Evolutionary conservation across 371 early-diverging fungal genomes (phyloP).

Genomic region (Fennellomyces sp.): DNA sequence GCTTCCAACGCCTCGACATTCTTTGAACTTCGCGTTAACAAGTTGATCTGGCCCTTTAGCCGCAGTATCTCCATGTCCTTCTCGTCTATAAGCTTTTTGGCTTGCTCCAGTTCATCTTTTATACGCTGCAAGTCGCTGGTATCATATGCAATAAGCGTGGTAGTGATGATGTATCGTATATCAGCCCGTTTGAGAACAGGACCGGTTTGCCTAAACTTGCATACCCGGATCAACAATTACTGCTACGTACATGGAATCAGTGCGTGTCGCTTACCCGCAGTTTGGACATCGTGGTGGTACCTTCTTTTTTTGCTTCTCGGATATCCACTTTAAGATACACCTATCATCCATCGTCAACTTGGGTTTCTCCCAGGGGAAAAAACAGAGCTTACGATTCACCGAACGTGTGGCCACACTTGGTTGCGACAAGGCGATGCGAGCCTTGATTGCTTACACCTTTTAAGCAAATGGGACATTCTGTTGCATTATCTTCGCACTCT

Average conservation of each 20-base stretch:
- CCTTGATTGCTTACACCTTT: slow-evolving; percentile 8
- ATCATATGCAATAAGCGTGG: slow-evolving; percentile 3
- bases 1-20: neutral
- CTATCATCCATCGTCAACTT: neutral
- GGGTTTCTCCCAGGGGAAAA: neutral
- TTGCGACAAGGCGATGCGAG: neutral
- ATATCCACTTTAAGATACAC: slow-evolving; percentile 5
- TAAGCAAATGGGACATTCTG: slow-evolving; percentile 10
- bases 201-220: neutral
- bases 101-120: neutral
- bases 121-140: slow-evolving; percentile 7
- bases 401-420: slow-evolving; percentile 7
- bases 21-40: neutral
- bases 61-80: neutral
- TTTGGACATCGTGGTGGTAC: slow-evolving; percentile 1
- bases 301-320: neutral
- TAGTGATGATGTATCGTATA: neutral
- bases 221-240: neutral
- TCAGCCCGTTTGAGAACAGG: neutral
- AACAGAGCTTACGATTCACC: neutral
- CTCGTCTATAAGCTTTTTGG: neutral
- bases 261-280: slow-evolving; percentile 1
- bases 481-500: neutral
- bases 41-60: neutral
- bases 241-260: neutral